A percentile compares a stretch with the other conserved stretches of the same genome.
These are phyloP conservation scores for Vaccinium myrtillus DNA, from an alignment of 148 eudicot genomes.

Conservation along the genomic window DNA sequence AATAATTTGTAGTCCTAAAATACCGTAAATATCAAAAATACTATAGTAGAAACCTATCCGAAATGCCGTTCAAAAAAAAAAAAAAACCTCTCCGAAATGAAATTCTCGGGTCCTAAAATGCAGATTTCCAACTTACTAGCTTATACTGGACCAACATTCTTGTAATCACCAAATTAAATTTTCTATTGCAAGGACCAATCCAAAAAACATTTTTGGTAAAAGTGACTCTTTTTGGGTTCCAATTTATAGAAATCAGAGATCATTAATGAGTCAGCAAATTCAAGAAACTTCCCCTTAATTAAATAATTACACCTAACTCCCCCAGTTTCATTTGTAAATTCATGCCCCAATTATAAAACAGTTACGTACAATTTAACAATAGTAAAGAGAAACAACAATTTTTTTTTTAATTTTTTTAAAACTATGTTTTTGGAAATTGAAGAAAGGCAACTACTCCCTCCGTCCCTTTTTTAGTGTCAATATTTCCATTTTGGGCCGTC, in stretches of 20 bases:
- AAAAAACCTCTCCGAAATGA: no score
- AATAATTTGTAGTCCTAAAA: background rate
- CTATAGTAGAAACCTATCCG: background rate
- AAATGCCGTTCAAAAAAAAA: no score
- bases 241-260: background rate
- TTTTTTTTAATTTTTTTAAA: no score
- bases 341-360: background rate
- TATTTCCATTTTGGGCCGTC: no score
- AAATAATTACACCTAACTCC: background rate
- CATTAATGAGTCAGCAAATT: background rate
- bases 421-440: no score
- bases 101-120: background rate
- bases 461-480: no score
- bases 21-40: background rate
- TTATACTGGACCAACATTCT: slow-evolving; percentile 10
- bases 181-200: background rate
- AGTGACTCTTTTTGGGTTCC: background rate
- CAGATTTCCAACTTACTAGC: background rate
- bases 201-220: background rate
- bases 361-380: no score
- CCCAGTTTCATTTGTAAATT: background rate
- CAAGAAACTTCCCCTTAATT: background rate
- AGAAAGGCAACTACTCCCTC: no score
- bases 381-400: no score
- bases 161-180: slow-evolving; percentile 11